Evolutionary conservation across 176 grass and related monocot species (phyloP).

Genomic region (Carex littledalei): DNA sequence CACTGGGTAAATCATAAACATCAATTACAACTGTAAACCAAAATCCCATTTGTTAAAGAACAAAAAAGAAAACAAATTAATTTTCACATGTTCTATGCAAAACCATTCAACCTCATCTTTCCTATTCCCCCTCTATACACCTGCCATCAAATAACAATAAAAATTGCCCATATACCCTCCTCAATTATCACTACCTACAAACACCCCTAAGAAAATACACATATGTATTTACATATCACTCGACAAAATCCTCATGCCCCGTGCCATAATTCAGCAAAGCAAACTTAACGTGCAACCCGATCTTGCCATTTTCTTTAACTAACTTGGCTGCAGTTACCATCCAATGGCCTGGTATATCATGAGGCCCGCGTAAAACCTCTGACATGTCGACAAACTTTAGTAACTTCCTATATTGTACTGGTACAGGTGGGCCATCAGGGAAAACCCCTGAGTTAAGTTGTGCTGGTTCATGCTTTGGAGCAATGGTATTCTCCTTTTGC

Average conservation of each 20-base stretch:
- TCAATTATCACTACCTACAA: conserved; percentile 9
- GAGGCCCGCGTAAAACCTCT: conserved; percentile 71
- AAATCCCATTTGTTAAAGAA: not conserved
- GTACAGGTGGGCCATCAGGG: conserved; percentile 81
- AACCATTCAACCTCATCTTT: not conserved
- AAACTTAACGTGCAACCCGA: conserved; percentile 77
- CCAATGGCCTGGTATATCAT: conserved; percentile 89
- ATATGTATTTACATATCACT: conserved; percentile 2
- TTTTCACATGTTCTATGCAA: not conserved
- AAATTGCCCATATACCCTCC: not conserved
- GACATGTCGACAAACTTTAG: conserved; percentile 88
- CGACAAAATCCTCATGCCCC: not conserved
- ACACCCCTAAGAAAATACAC: conserved; percentile 1
- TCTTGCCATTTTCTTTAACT: conserved; percentile 68
- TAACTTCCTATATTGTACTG: conserved; percentile 74
- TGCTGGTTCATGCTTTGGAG: conserved; percentile 54
- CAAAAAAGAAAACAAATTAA: not conserved
- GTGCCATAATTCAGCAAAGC: conserved; percentile 54
- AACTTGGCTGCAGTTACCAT: conserved; percentile 56
- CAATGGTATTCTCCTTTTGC: conserved; percentile 21
- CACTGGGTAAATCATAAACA: not conserved
- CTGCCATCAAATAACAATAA: conserved; percentile 5
- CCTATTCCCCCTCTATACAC: conserved; percentile 27
- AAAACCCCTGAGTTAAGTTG: conserved; percentile 90
- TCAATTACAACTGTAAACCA: not conserved